These are phyloP conservation scores for Murraya paniculata DNA, from an alignment of 345 rosid genomes.

Conservation along the genomic window DNA sequence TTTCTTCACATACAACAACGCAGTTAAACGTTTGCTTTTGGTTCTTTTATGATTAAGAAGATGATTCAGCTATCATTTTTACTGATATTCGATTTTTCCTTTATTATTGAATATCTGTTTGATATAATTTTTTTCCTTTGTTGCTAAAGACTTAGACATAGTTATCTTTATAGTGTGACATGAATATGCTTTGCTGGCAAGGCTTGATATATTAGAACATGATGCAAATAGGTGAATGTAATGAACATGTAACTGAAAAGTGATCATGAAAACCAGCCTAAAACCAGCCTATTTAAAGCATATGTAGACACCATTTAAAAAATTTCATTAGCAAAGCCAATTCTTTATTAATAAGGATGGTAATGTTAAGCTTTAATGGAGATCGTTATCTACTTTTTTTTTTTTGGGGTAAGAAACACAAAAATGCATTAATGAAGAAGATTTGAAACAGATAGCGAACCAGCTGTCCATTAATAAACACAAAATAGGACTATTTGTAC, in stretches of 20 bases:
- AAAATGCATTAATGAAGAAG: too few species aligned
- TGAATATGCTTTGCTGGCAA: not conserved
- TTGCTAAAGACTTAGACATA: not conserved
- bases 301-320: not conserved
- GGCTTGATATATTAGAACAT: not conserved
- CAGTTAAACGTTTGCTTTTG: slow-evolving; percentile 2
- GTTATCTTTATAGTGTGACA: not conserved
- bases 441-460: too few species aligned
- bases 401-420: too few species aligned
- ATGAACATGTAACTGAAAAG: not conserved
- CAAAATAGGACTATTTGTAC: too few species aligned
- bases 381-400: too few species aligned
- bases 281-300: too few species aligned
- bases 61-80: not conserved
- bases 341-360: too few species aligned
- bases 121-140: not conserved
- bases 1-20: not conserved
- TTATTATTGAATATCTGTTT: not conserved
- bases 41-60: not conserved
- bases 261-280: not conserved
- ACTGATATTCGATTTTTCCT: too few species aligned
- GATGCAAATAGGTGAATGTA: not conserved
- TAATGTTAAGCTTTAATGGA: too few species aligned
- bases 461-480: too few species aligned
- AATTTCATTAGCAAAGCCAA: not conserved